Base-by-base conservation (phyloP, 495 filamentous ascomycete genomes). In the Hyaloscypha bicolor region DNA sequence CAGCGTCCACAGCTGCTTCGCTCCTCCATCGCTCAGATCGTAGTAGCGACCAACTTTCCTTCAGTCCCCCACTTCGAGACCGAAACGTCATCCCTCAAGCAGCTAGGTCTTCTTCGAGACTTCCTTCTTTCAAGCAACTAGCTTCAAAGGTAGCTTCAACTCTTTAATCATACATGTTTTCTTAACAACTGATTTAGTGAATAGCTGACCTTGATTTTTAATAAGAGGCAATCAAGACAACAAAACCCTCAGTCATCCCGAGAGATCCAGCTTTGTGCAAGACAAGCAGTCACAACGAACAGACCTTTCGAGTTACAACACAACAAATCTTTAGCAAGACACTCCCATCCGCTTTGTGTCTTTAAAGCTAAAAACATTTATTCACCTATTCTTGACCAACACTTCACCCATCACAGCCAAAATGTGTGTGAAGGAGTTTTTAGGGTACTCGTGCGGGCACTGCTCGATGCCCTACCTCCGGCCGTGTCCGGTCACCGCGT, bases 401-500 rank as follows among this genome's bases (percentile, higher is more conserved):
- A 57, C 37, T 59, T 22, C 63, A 42, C 37, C 63, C 39, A 51
- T 22, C 42, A 39, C 22, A 25, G 21, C 2, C 61, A 70, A 57
- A 3, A 74, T 74, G 72, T 74, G 72, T 56, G 65, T 72, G 55
- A 72, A 72, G 45, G 61, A 69, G 25, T 74, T 70, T 37, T 21
- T 62, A 22, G 72, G 69, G 45, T 74, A 68, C 55, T 67, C 8
- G 16, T 74, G 72, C 53, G 72, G 72, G n/a, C 72, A 74, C 53
- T 74, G 72, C 63, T 63, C 62, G 4, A 42, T 71, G 31, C 67
- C 72, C 30, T 22, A 52, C 19, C 62, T 74, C 53, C 55, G 55
- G 22, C 37, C 33, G 57, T 74, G 72, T 33, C 72, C 72, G 14
- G 22, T 70, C 9, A 52, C 65, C 12, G 6, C 35, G 4, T 64